Percentiles rank a stretch among this genome's conserved stretches.
Evolutionary conservation across 805 yeast genomes (phyloP).

Genomic region (Myxozyma nipponensis): DNA sequence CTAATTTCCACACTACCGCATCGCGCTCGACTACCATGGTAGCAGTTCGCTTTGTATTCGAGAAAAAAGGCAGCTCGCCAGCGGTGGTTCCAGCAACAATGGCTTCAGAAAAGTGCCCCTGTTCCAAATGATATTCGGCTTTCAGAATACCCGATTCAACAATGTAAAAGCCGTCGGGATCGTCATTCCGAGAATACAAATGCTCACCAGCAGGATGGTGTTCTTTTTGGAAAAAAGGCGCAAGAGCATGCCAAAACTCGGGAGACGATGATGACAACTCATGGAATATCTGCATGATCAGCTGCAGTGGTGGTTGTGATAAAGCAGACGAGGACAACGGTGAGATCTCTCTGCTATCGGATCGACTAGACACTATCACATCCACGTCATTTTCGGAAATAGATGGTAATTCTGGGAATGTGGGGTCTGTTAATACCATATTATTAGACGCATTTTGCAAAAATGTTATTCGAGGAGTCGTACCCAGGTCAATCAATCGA

Average conservation of each 20-base stretch:
- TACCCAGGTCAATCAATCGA: background rate
- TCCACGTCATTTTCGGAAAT: conserved; percentile 3
- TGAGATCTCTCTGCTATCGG: background rate
- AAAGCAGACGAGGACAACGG: conserved; percentile 1
- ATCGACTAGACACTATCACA: background rate
- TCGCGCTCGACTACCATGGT: conserved; percentile 55
- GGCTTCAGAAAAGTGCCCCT: conserved; percentile 40
- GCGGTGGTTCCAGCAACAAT: conserved; percentile 72
- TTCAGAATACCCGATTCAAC: conserved; percentile 56
- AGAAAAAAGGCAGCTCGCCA: conserved; percentile 53
- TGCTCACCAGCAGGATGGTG: conserved; percentile 45
- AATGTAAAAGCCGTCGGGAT: conserved; percentile 55
- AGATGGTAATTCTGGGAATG: conserved; percentile 6
- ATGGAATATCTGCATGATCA: conserved; percentile 60
- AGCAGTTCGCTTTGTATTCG: conserved; percentile 42
- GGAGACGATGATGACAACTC: conserved; percentile 51
- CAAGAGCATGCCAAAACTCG: conserved; percentile 61
- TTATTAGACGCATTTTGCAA: conserved; percentile 14
- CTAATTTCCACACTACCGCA: conserved; percentile 65
- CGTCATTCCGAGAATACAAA: conserved; percentile 44
- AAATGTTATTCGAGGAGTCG: conserved; percentile 12
- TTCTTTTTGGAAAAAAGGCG: conserved; percentile 53
- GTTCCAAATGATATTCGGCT: conserved; percentile 51
- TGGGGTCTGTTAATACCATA: conserved; percentile 15
- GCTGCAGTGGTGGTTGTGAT: conserved; percentile 48